Base-by-base conservation (phyloP, 352 stramenopile genomes). In the Elongisporangium anandrum region DNA sequence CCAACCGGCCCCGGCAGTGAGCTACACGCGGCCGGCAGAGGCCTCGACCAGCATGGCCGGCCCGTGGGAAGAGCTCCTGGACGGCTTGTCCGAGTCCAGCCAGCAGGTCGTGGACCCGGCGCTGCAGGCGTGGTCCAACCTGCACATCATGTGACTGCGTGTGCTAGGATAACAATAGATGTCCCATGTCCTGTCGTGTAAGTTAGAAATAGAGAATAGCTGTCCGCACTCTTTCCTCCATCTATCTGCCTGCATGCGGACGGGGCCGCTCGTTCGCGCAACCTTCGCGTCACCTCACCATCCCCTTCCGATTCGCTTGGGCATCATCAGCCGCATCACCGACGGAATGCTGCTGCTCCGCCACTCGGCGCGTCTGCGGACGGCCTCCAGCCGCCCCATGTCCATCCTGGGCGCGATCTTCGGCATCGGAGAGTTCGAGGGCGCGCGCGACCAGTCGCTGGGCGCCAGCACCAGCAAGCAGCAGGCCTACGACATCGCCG, bases 361-460 rank as follows among this genome's bases (percentile, higher is more conserved):
- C 29, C 47, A 29, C 13, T 8, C 19, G 16, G 19, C 38, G 19
- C 39, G 10, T 49, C 26, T 50, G 21, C 4, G 17, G 7, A 6
- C 34, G 22, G 49, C n/a, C 53, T 39, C 52, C 17, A 54, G 60
- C 47, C 74, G 82, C 24, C 70, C 70, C 41, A 76, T 88, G 74
- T 93, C 84, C 26, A 61, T 93, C 8, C 66, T 93, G 29, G 63
- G 81, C 57, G 75, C 79, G 54, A 87, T 93, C 61, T 93, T 93
- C 57, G 82, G 82, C 49, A 92, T 92, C 58, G 82, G 82, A 51
- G 82, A 92, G 68, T 92, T 90, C 60, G 82, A 92, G 57, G 82
- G 77, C 50, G 65, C 73, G 48, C 80, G 80, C 53, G 71, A 89
- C 58, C 75, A 84, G 66, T 72, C 75, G 54, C 59, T 92, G 56